A percentile compares a stretch with the other conserved stretches of the same genome.
Conservation (phyloP, 306 rosid genomes). For the Pachyrhizus erosus region DNA sequence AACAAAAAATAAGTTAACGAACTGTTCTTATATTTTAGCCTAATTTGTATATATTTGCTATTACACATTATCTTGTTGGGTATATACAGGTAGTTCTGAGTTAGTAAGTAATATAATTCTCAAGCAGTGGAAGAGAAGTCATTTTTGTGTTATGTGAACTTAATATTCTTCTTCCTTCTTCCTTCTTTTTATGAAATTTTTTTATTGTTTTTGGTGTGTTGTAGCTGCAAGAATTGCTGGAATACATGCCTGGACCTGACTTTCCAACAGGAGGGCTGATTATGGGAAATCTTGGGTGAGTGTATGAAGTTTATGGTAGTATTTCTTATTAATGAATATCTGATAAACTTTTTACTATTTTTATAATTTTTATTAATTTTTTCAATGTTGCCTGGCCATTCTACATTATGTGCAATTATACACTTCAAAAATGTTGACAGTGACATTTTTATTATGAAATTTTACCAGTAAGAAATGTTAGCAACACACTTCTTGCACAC, state of each 20-base stretch:
- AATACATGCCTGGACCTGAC: slow-evolving; percentile 99
- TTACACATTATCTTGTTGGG: no score
- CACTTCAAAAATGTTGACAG: slow-evolving; percentile 16
- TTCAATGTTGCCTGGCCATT: not conserved
- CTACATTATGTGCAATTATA: not conserved
- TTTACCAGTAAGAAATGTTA: not conserved
- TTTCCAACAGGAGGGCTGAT: slow-evolving; percentile 99
- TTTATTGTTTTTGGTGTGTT: slow-evolving; percentile 43
- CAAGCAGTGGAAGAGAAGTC: not conserved
- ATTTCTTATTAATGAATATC: slow-evolving; percentile 1
- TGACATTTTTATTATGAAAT: slow-evolving; percentile 20
- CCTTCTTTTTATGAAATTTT: not conserved
- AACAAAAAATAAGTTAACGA: no score
- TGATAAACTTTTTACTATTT: not conserved
- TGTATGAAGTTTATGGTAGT: slow-evolving; percentile 26
- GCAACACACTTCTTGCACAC: not conserved
- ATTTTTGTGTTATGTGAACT: slow-evolving; percentile 10
- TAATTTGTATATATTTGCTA: no score
- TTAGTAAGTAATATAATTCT: slow-evolving; percentile 8
- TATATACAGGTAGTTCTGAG: not conserved
- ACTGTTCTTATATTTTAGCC: no score
- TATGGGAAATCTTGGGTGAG: slow-evolving; percentile 97
- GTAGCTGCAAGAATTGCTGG: slow-evolving; percentile 95
- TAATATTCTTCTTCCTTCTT: not conserved
- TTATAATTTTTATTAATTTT: not conserved